Base-by-base conservation (phyloP, 2,329 filamentous ascomycete species). In the Xylariaceae sp. region DNA sequence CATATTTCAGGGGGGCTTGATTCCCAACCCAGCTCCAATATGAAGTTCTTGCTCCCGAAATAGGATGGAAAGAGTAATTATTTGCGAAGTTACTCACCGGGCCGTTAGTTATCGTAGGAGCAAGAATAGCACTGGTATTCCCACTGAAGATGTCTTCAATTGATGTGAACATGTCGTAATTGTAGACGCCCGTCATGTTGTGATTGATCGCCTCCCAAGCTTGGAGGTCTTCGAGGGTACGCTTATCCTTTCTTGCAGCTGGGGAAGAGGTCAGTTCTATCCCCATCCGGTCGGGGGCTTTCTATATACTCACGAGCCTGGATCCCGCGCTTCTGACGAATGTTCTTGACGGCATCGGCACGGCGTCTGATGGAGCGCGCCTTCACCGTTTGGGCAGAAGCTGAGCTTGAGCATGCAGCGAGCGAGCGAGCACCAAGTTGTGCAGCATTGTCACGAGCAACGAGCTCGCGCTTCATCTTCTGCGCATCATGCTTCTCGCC, bases 321-420 rank as follows among this genome's bases (percentile, higher is more conserved):
- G 64, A 73, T 69, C 26, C 67, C 67, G 19, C 73, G 70, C 69
- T 74, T 74, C 61, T 73, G 57, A 43, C 76, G 73, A 49, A 79
- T 65, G 40, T 70, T 65, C 55, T 74, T 68, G 29, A 76, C 73
- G 40, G 69, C 68, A 37, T 73, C 69, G 23, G 69, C 72, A 48
- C 77, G 75, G 40, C 77, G 75, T 56, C 73, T 65, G 57, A 76
- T 66, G 48, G 75, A 74, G n/a, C 72, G 71, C 44, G 68, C 61
- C 62, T 76, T 72, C 32, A 77, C 68, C 20, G 73, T 73, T 50
- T 73, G 72, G 19, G 73, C 69, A 50, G 71, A 69, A 43, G 74
- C 68, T 6, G 70, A 71, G 54, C 73, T 73, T 6, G 74, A 69
- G 54, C 77, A 79, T 49, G 73, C 62, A 45, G 67, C 69, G 6